Base-by-base conservation (phyloP, 208 protist genomes). In the Sergeia podlipaevii region DNA sequence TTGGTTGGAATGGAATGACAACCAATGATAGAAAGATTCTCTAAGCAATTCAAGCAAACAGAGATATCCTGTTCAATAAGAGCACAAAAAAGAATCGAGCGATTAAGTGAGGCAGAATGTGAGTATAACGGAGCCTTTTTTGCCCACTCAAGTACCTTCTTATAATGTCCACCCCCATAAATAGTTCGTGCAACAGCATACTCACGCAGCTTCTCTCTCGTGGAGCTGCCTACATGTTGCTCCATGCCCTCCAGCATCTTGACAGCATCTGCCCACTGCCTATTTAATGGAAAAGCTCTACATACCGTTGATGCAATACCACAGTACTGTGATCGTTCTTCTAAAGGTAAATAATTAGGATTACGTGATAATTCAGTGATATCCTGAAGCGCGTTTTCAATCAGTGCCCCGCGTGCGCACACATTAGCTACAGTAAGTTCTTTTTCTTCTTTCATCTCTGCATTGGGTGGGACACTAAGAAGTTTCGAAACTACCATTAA, bases 181-280 rank as follows among this genome's bases (percentile, higher is more conserved):
- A 23, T 46, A 17, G n/a, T 47, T 24, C 57, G 45, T 1, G 61
- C 65, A 23, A 60, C 56, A 47, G 55, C 51, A 26, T 54, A 24
- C 45, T 65, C 56, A 6, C 69, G 48, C 5, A 78, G 42, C 60
- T 72, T 60, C 23, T 50, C 44, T 47, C 46, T 45, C 11, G 65
- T 62, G 2, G 28, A 0, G 2, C 28, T 64, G 18, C 43, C 20
- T 11, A 45, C 38, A 26, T 33, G 6, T 47, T 38, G 20, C 48
- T 50, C 53, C 34, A 78, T 46, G 21, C 27, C 21, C 20, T 49
- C 15, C 23, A 78, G 44, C 10, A 64, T 5, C 5, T 37, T 47
- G 42, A 66, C 23, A 15, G 71, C 71, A 13, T 58, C n/a, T 51
- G 61, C 4, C 71, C 71, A 78, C 50, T 78, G 60, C 30, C 45